Conservation (phyloP, 495 filamentous ascomycete species). For the Xylaria palmicola region DNA sequence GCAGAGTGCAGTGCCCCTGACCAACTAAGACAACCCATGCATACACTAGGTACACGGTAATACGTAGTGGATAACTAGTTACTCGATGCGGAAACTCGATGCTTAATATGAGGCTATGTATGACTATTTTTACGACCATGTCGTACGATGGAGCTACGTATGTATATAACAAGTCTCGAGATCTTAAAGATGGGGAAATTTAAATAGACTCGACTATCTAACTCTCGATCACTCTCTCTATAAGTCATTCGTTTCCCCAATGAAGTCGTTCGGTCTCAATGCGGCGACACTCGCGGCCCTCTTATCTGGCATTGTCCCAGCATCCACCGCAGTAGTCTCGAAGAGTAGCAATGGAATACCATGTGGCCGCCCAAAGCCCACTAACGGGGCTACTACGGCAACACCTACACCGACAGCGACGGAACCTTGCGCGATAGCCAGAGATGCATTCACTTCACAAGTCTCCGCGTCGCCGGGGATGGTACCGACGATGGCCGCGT, state of each 20-base stretch:
- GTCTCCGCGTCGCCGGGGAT: not conserved
- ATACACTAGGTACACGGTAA: too few species aligned
- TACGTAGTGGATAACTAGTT: too few species aligned
- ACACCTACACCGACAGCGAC: constrained; percentile 4
- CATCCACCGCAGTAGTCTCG: not conserved
- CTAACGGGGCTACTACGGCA: not conserved
- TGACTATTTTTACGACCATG: not conserved
- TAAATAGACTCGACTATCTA: constrained; percentile 1
- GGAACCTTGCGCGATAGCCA: constrained; percentile 6
- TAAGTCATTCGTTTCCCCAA: constrained; percentile 1
- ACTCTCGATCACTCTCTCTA: constrained; percentile 9
- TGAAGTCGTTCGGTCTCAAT: constrained; percentile 4
- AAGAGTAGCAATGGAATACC: not conserved
- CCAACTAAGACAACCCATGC: too few species aligned
- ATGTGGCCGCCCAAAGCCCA: not conserved
- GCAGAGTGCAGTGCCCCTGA: too few species aligned
- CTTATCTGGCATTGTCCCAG: not conserved
- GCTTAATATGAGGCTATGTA: not conserved
- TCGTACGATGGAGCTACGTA: not conserved
- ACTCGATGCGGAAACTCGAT: not conserved
- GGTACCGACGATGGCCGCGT: constrained; percentile 32
- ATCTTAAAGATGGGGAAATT: not conserved
- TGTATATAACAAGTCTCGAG: not conserved
- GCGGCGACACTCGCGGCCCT: not conserved
- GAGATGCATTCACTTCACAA: constrained; percentile 6